Conservation (phyloP, 225 moss, liverwort and hornwort species). For the Asterella californica region DNA sequence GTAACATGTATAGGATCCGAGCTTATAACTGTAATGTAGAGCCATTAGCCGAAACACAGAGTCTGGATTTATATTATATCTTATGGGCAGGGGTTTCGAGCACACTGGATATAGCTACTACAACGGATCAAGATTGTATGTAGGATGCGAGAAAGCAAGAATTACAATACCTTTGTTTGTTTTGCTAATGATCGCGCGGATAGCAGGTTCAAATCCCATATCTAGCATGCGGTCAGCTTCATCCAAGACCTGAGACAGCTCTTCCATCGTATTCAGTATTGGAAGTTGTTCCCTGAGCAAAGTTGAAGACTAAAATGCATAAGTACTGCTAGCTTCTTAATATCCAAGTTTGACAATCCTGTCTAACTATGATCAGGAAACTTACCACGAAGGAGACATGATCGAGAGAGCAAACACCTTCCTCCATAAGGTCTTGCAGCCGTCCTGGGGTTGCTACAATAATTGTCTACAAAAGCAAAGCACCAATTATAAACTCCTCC, state of each 20-base stretch:
- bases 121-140: background rate
- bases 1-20: too few relatives aligned
- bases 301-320: background rate
- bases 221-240: slow-evolving; percentile 96
- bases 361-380: background rate
- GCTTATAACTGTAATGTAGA: too few relatives aligned
- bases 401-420: slow-evolving; percentile 76
- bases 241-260: slow-evolving; percentile 56
- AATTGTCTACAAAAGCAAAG: slow-evolving; percentile 41
- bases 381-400: slow-evolving; percentile 68
- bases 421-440: slow-evolving; percentile 88
- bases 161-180: slow-evolving; percentile 21
- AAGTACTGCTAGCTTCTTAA: background rate
- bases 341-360: too few relatives aligned
- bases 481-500: too few relatives aligned
- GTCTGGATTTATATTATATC: too few relatives aligned
- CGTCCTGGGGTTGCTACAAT: slow-evolving; percentile 91
- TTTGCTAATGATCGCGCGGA: slow-evolving; percentile 72
- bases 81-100: too few relatives aligned
- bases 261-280: background rate
- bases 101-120: background rate
- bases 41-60: too few relatives aligned
- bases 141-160: background rate
- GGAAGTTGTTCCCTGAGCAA: background rate
- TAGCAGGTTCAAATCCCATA: slow-evolving; percentile 89